A percentile compares a stretch with the other conserved stretches of the same genome.
Conservation (phyloP, 768 basidiomycete species). For the Termitomyces sp. region DNA sequence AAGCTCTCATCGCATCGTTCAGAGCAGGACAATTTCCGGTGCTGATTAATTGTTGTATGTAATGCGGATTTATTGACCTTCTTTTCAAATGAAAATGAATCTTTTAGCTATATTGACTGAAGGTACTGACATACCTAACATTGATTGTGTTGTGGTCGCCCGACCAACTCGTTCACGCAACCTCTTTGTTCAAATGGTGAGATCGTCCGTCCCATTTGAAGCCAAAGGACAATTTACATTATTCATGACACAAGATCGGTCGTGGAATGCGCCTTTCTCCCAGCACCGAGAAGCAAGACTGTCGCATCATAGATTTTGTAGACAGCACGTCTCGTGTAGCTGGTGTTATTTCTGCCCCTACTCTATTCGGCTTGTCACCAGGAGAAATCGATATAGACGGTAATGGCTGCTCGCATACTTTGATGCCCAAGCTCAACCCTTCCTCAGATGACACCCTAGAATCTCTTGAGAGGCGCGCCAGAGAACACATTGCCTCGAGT, state of each 20-base stretch:
- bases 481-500: constrained; percentile 19
- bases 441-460: constrained; percentile 46
- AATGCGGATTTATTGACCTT: neutral
- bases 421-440: constrained; percentile 1
- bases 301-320: constrained; percentile 88
- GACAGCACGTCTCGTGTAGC: constrained; percentile 64
- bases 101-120: constrained; percentile 79
- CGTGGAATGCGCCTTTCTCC: constrained; percentile 88
- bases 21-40: constrained; percentile 74
- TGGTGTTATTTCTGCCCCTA: constrained; percentile 75
- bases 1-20: constrained; percentile 61
- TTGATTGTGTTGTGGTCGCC: constrained; percentile 87
- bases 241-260: constrained; percentile 59
- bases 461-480: constrained; percentile 38
- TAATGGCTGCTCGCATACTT: constrained; percentile 17
- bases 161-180: constrained; percentile 88
- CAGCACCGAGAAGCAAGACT: constrained; percentile 73
- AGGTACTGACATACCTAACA: constrained; percentile 91
- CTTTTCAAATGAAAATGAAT: neutral
- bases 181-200: constrained; percentile 89
- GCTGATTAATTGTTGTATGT: constrained; percentile 80
- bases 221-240: neutral
- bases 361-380: constrained; percentile 83
- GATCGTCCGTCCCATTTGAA: constrained; percentile 7
- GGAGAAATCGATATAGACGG: constrained; percentile 55